A percentile compares a stretch with the other conserved stretches of the same genome.
Evolutionary conservation across 2,329 filamentous ascomycete species (phyloP).

Genomic region (Apiospora hydei): DNA sequence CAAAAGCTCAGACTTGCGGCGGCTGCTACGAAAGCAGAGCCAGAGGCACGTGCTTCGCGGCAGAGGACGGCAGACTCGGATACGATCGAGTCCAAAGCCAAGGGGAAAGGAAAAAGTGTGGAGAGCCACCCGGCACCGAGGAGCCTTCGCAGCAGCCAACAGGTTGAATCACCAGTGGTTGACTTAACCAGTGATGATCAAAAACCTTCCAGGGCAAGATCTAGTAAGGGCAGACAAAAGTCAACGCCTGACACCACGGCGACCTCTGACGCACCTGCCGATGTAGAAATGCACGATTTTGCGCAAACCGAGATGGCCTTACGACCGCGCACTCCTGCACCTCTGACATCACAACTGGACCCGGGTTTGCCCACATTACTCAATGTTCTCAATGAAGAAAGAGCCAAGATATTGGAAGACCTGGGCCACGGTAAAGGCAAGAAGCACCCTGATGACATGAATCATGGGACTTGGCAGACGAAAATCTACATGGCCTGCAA

Average conservation of each 20-base stretch:
- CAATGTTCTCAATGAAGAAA: constrained; percentile 36
- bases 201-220: constrained; percentile 21
- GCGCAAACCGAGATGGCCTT: constrained; percentile 10
- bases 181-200: constrained; percentile 25
- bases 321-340: constrained; percentile 19
- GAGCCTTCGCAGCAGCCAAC: constrained; percentile 22
- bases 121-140: constrained; percentile 2
- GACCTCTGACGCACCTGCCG: not conserved
- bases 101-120: constrained; percentile 22
- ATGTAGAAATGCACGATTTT: constrained; percentile 27
- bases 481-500: constrained; percentile 50
- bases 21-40: constrained; percentile 9
- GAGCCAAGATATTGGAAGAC: constrained; percentile 36
- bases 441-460: constrained; percentile 41
- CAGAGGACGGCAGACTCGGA: not conserved
- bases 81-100: not conserved
- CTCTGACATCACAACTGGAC: not conserved
- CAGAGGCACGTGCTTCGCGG: not conserved
- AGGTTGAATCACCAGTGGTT: not conserved
- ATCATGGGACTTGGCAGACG: constrained; percentile 35
- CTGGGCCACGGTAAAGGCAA: constrained; percentile 38
- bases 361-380: constrained; percentile 31
- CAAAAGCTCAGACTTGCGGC: not conserved
- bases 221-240: constrained; percentile 9
- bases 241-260: not conserved